Base-by-base conservation (phyloP, 2,329 filamentous ascomycete species). In the Xylaria sp. region DNA sequence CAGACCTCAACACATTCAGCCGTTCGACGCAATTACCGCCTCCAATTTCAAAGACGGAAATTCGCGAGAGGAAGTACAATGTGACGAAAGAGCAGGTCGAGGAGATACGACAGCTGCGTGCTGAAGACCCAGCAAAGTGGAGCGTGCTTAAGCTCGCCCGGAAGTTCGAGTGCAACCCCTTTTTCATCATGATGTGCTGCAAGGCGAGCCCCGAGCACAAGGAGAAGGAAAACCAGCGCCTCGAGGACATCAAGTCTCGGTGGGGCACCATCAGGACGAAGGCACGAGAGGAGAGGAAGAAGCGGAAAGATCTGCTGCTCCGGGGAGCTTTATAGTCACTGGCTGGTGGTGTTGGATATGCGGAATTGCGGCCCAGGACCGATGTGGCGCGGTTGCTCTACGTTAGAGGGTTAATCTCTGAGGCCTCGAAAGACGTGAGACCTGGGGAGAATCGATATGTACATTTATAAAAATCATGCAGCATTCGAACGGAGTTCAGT, bases 161-260 rank as follows among this genome's bases (percentile, higher is more conserved):
- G 63, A 85, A 85, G 76, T 90, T 85, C 77, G 78, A 84, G 60
- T 90, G 88, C 82, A 84, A 83, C 42, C 79, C 81, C 20, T 76
- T 85, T 54, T 90, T 90, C 74, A 82, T 90, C 67, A 84, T 86
- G 77, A 87, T 89, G 79, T 88, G 85, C 74, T 85, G 84, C 75
- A 81, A 84, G 63, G 82, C 87, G 26, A 80, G 83, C 42, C 68
- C 73, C 6, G 83, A 84, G 74, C 85, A 90, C 79, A 79, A 81
- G 69, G 77, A 82, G 63, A 81, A 78, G 71, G 78, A 87, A 63
- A 78, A 78, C 74, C 80, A 77, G 65, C 82, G 83, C 77, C 69
- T 83, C 69, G 84, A 86, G 66, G 81, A 81, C 42, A 81, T 85
- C 67, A 83, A 84, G 80, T 80, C 81, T n/a, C 79, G 84, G 60